These are phyloP conservation scores for Sporisorium graminicola DNA, from an alignment of 1,284 basidiomycete genomes.

Conservation along the genomic window DNA sequence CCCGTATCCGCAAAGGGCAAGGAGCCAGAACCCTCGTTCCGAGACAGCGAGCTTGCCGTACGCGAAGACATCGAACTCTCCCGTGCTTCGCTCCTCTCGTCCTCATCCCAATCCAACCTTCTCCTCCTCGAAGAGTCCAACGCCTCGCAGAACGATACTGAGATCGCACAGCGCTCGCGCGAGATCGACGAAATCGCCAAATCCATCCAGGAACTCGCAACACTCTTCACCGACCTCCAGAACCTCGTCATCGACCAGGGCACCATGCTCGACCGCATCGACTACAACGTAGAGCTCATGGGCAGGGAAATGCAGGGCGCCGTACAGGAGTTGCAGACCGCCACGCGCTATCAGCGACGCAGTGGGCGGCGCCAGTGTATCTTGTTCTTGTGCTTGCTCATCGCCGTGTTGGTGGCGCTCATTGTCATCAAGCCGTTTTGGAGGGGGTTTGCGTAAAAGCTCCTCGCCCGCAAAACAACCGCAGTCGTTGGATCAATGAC, in stretches of 20 bases:
- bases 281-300: constrained; percentile 97
- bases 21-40: constrained; percentile 20
- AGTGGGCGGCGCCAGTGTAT: constrained; percentile 93
- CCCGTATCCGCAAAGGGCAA: constrained; percentile 11
- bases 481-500: background rate
- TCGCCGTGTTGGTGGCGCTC: constrained; percentile 83
- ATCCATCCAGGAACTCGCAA: constrained; percentile 89
- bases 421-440: constrained; percentile 82
- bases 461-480: background rate
- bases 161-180: constrained; percentile 71
- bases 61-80: constrained; percentile 65
- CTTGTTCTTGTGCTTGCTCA: constrained; percentile 87
- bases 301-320: constrained; percentile 84
- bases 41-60: constrained; percentile 57
- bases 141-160: constrained; percentile 8
- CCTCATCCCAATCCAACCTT: constrained; percentile 7
- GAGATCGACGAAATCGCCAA: constrained; percentile 92
- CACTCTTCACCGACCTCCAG: constrained; percentile 94
- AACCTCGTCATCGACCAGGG: constrained; percentile 97
- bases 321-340: constrained; percentile 84
- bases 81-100: constrained; percentile 6
- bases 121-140: constrained; percentile 31
- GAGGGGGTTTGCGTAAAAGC: constrained; percentile 18
- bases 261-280: constrained; percentile 92
- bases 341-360: constrained; percentile 91